Conservation (phyloP, 768 basidiomycete genomes). For the Porpolomopsis calyptriformis region DNA sequence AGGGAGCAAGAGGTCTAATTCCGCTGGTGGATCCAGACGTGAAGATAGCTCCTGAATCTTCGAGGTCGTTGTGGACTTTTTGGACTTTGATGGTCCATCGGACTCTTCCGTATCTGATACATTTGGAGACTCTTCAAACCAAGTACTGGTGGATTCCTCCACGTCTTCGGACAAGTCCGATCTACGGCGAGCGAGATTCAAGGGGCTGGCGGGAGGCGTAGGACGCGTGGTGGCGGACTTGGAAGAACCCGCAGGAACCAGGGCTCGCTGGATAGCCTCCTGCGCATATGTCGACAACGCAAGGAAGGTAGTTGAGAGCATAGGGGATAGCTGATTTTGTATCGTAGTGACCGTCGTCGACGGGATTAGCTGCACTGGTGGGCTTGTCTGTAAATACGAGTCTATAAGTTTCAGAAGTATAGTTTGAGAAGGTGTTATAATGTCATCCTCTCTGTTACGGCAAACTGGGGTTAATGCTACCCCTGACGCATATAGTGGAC, state of each 20-base stretch:
- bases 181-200: not conserved
- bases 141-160: not conserved
- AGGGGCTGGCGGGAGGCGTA: not conserved
- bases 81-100: not conserved
- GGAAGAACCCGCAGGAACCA: slow-evolving; percentile 19
- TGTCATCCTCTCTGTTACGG: slow-evolving; percentile 43
- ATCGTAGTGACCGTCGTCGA: slow-evolving; percentile 24
- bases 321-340: slow-evolving; percentile 38
- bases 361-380: slow-evolving; percentile 15
- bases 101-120: not conserved
- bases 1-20: slow-evolving; percentile 61
- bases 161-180: not conserved
- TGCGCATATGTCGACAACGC: slow-evolving; percentile 50
- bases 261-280: slow-evolving; percentile 37
- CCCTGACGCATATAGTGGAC: slow-evolving; percentile 3
- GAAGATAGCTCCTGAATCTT: not conserved
- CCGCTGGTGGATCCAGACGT: slow-evolving; percentile 18
- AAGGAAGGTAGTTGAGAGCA: slow-evolving; percentile 55
- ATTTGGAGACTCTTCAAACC: slow-evolving; percentile 3
- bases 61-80: not conserved
- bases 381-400: slow-evolving; percentile 60
- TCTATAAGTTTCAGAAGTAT: slow-evolving; percentile 83
- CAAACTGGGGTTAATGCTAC: slow-evolving; percentile 16
- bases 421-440: slow-evolving; percentile 76
- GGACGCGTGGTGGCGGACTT: not conserved